Evolutionary conservation across 345 rosid genomes (phyloP).

Genomic region (Camelina hispida): DNA sequence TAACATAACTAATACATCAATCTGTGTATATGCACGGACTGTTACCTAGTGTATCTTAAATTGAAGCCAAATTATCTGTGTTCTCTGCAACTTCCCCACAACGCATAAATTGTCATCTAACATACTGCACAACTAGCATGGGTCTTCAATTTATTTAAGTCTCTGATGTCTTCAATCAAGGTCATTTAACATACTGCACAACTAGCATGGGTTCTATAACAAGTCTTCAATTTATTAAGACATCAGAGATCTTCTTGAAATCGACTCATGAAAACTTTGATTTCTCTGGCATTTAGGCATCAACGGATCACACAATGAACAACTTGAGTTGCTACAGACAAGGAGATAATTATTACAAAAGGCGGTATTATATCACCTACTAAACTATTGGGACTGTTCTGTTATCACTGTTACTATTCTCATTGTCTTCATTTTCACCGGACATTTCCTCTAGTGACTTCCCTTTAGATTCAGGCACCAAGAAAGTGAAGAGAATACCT

Average conservation of each 20-base stretch:
- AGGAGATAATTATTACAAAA: conserved; percentile 14
- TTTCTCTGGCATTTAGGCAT: conserved; percentile 1
- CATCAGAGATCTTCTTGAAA: background rate
- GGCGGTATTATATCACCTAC: background rate
- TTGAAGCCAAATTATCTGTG: too few species aligned
- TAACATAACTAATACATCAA: too few species aligned
- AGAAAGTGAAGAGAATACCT: conserved; percentile 47
- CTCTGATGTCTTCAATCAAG: too few species aligned
- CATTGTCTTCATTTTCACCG: conserved; percentile 47
- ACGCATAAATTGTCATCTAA: too few species aligned
- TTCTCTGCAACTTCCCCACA: too few species aligned
- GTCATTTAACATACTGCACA: background rate
- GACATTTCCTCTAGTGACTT: conserved; percentile 47
- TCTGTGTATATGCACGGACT: too few species aligned
- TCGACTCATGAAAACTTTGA: background rate
- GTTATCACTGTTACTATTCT: conserved; percentile 19
- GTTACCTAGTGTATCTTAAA: too few species aligned
- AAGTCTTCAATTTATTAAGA: background rate
- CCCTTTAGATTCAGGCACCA: conserved; percentile 49
- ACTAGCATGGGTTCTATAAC: background rate
- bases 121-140: too few species aligned
- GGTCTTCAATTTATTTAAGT: too few species aligned
- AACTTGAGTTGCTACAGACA: conserved; percentile 5
- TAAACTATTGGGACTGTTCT: conserved; percentile 44
- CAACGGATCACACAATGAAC: background rate